Evolutionary conservation across 2,329 filamentous ascomycete species (phyloP).

Genomic region (Phialophora expanda): DNA sequence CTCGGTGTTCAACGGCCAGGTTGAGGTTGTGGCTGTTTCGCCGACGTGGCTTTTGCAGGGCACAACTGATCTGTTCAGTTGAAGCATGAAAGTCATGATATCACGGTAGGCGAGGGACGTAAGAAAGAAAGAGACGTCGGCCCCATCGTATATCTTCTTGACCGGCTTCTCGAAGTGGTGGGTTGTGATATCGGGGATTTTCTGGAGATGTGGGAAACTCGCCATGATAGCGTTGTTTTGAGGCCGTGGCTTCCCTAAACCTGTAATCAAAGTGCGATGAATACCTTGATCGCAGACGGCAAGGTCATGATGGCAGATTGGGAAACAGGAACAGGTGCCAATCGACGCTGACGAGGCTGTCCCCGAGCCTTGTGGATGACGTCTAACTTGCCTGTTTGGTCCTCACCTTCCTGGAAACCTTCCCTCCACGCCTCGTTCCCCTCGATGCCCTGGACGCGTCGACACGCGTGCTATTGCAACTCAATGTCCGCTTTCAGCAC

Average conservation of each 20-base stretch:
- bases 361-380: background rate
- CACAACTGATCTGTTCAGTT: conserved; percentile 86
- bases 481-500: background rate
- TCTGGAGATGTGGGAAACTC: conserved; percentile 17
- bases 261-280: background rate
- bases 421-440: background rate
- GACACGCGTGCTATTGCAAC: background rate
- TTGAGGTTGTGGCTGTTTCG: conserved; percentile 51
- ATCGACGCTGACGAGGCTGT: conserved; percentile 1
- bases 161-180: conserved; percentile 69
- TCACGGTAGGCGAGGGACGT: conserved; percentile 82
- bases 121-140: conserved; percentile 81
- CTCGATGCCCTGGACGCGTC: background rate
- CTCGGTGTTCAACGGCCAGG: conserved; percentile 56
- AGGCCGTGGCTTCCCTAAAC: background rate
- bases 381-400: conserved; percentile 6
- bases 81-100: conserved; percentile 83
- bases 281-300: background rate
- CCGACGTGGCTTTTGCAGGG: conserved; percentile 60
- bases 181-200: conserved; percentile 35
- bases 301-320: background rate
- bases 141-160: conserved; percentile 84
- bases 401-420: background rate
- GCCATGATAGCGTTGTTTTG: conserved; percentile 19
- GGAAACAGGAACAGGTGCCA: background rate